Percentiles rank a stretch among this genome's conserved stretches.
Conservation (phyloP, 805 yeast genomes). For the Millerago galiae region DNA sequence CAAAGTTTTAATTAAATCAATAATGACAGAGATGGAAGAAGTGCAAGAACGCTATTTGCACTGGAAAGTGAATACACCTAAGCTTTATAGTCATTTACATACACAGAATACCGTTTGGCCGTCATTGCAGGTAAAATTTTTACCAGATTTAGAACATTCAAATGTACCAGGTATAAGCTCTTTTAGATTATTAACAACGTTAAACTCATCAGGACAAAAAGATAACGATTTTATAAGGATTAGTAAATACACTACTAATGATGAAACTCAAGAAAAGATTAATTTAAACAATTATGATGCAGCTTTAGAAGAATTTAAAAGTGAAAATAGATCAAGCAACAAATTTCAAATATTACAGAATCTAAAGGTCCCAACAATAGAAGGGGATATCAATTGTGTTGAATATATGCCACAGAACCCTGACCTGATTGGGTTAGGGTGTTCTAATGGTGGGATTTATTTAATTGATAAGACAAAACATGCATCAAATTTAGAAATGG, state of each 20-base stretch:
- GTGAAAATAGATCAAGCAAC: conserved; percentile 16
- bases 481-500: conserved; percentile 39
- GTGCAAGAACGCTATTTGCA: conserved; percentile 23
- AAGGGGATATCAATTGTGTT: conserved; percentile 69
- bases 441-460: conserved; percentile 57
- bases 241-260: conserved; percentile 17
- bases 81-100: conserved; percentile 66
- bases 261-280: conserved; percentile 7
- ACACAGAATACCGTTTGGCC: conserved; percentile 69
- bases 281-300: conserved; percentile 31
- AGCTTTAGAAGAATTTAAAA: conserved; percentile 25
- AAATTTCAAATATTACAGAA: conserved; percentile 42
- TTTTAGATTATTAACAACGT: conserved; percentile 50
- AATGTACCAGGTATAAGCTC: conserved; percentile 11
- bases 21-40: not conserved
- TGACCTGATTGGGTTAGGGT: conserved; percentile 67
- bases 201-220: conserved; percentile 55
- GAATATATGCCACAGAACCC: conserved; percentile 82
- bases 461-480: conserved; percentile 84
- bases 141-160: conserved; percentile 37
- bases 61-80: conserved; percentile 81
- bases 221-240: conserved; percentile 47
- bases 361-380: conserved; percentile 40
- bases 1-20: not conserved
- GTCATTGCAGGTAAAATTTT: conserved; percentile 62